Base-by-base conservation (phyloP, 2,329 filamentous ascomycete genomes). In the Neopestalotiopsis sp. region DNA sequence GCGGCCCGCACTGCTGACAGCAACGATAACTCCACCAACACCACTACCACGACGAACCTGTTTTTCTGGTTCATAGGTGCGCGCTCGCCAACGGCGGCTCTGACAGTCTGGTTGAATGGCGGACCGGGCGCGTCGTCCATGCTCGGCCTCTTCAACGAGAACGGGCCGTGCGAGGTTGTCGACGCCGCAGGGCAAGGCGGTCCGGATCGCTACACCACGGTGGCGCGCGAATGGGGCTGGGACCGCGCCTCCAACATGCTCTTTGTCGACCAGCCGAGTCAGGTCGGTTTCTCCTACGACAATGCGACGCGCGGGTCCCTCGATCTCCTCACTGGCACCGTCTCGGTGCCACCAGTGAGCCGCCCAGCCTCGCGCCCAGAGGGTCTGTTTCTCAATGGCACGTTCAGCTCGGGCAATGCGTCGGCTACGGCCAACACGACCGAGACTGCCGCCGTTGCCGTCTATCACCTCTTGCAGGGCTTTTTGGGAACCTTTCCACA, bases 251-350 rank as follows among this genome's bases (percentile, higher is more conserved):
- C 84, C 24, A 88, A 88, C 72, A 78, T 88, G 72, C 69, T 83
- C 32, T 83, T 80, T 67, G 79, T 83, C 61, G 72, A 74, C 57
- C 72, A 94, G 87, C 90, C 90, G 30, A 90, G 90, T 70, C 90
- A 93, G 79, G 88, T 93, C 63, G 88, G 89, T 32, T 90, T 92
- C 72, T 92, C 90, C 1, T 90, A 88, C 75, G 92, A 94, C 75
- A 84, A 70, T 4, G 67, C 68, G 62, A 73, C 72, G 13, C 72
- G 93, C 73, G 86, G 87, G 17, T 90, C 90, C 6, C 75, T 89
- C 28, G 80, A 88, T 69, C 78, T 89, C 52, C 71, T 84, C 42
- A 81, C 79, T 2, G 78, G 77, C 49, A 76, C 79, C 13, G 75
- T 84, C 42, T 81, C 80, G 60, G 78, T 82, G 14, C 80, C 71